A percentile compares a stretch with the other conserved stretches of the same genome.
These are phyloP conservation scores for Chenopodium formosanum DNA, from an alignment of 148 eudicot species.

Conservation along the genomic window DNA sequence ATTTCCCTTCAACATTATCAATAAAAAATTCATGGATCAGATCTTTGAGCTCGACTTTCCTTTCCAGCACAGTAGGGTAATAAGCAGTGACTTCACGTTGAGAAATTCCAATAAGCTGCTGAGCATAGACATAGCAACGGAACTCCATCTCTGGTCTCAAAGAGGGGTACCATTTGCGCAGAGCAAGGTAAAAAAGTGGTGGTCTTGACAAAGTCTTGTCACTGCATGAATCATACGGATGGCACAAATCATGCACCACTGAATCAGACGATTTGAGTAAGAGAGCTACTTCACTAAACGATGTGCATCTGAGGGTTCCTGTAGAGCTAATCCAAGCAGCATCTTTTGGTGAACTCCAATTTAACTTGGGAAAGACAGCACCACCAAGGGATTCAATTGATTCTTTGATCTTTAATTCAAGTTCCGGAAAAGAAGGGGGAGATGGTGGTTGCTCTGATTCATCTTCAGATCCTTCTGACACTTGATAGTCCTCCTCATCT, in stretches of 20 bases:
- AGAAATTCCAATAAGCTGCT: conserved; percentile 61
- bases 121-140: conserved; percentile 62
- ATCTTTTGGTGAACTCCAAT: conserved; percentile 95
- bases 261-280: conserved; percentile 79
- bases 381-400: conserved; percentile 76
- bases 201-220: conserved; percentile 68
- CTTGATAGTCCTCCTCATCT: conserved; percentile 76
- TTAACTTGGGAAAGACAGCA: conserved; percentile 77
- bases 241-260: conserved; percentile 70
- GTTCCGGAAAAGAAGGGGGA: conserved; percentile 79
- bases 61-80: conserved; percentile 61
- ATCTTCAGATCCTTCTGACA: conserved; percentile 69
- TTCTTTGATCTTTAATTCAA: conserved; percentile 59
- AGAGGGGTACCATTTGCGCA: conserved; percentile 81
- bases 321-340: conserved; percentile 91
- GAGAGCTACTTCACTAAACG: conserved; percentile 79
- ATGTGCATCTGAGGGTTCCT: conserved; percentile 71
- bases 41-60: conserved; percentile 41
- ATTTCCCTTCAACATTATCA: conserved; percentile 45
- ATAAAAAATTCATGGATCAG: conserved; percentile 52
- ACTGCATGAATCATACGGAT: conserved; percentile 75
- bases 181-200: conserved; percentile 59
- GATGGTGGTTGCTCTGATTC: conserved; percentile 61
- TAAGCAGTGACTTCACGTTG: conserved; percentile 89
- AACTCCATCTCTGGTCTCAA: conserved; percentile 88